phyloP scores from a whole-genome alignment of 1,139 yeast species.

The Blastobotrys illinoisensis region DNA sequence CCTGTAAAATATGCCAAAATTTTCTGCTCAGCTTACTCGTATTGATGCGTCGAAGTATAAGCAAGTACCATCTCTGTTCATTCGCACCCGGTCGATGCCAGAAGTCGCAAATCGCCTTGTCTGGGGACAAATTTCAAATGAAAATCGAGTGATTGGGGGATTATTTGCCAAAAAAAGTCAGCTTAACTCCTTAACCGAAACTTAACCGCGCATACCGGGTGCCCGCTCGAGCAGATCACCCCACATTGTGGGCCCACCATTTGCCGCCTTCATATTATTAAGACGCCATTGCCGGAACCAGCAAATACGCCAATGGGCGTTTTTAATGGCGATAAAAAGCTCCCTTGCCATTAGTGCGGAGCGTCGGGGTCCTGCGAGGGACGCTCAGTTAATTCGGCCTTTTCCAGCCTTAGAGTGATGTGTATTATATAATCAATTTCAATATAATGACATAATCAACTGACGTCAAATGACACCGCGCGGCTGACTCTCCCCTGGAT shows the following conservation, averaged over 20 bases:
- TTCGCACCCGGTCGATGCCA: neutral
- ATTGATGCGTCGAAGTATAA: constrained; percentile 15
- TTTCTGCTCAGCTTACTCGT: constrained; percentile 13
- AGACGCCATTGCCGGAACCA: too few species aligned
- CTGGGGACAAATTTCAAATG: neutral
- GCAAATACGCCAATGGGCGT: too few species aligned
- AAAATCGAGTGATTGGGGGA: neutral
- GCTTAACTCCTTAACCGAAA: neutral
- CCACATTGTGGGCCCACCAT: neutral
- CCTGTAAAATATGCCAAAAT: neutral
- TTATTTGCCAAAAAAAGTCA: neutral
- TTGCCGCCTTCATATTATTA: too few species aligned
- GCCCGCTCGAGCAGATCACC: neutral
- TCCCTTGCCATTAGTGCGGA: too few species aligned
- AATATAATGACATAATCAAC: neutral
- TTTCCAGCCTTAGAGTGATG: too few species aligned
- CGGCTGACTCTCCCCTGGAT: constrained; percentile 1
- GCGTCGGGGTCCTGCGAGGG: neutral
- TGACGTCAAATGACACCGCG: neutral
- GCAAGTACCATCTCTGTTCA: constrained; percentile 19
- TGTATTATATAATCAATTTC: too few species aligned
- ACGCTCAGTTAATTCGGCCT: too few species aligned
- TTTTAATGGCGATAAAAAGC: too few species aligned
- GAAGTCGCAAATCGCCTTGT: neutral
- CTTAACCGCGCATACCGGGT: neutral